Base-by-base conservation (phyloP, 106 monocot species). In the Narthecium ossifragum region DNA sequence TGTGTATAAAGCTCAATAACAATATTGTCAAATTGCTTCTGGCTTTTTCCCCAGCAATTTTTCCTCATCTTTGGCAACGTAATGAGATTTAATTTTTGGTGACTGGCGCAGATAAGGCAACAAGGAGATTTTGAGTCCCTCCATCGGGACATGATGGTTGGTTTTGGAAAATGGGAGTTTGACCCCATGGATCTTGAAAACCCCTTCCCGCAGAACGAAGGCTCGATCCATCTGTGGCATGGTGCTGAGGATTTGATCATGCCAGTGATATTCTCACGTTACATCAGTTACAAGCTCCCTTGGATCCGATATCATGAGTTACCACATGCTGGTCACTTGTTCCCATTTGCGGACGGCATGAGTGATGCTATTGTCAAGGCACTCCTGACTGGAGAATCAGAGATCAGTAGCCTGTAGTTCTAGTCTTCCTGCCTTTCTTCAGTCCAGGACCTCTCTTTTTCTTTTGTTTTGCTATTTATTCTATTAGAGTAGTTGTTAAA, bases 301-400 rank as follows among this genome's bases (percentile, higher is more conserved):
- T 88, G 88, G 88, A 61, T 83, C 21, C 55, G 15, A 4, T 88
- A 83, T 59, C 83, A 83, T 31, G 88, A 88, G 51, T 59, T 83
- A 12, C 70, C 79, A 12, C 23, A 58, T n/a, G 68, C 76, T 6
- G 88, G 88, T 0, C 88, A 88, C 55, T 40, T 82, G 62, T 83
- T 88, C 34, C 58, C 66, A 11, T 23, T 66, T 8, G 72, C 61
- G 3, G 79, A 83, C 36, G 83, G 88, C 24, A 76, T 79, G 76
- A 30, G 53, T 8, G 88, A 83, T 59, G 57, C 18, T 37, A 83
- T 88, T 53, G 68, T 79, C 1, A 79, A 52, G 63, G 15, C 73
- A 2, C 73, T 88, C 46, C 27, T 88, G 48, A 31, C 59, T 25
- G 58, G 66, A 52, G 66, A 66, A 36, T 46, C 43, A 33, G n/a